phyloP scores from a whole-genome alignment of 1,284 basidiomycete genomes.

The Chalciporus sp. region DNA sequence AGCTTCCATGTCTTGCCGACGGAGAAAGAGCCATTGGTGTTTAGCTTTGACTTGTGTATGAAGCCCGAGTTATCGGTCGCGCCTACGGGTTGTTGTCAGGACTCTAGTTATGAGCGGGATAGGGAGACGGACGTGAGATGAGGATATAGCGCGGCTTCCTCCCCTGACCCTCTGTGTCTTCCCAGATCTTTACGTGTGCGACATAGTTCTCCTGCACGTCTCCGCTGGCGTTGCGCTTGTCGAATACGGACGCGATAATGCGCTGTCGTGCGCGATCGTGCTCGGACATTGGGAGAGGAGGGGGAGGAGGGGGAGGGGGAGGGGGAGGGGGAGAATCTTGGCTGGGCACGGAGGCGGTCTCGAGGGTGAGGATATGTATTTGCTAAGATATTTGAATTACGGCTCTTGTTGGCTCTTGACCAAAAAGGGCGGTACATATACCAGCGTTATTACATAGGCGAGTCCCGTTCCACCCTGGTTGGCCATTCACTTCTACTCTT shows the following conservation, averaged over 20 bases:
- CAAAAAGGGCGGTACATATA: conserved; percentile 7
- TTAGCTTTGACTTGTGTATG: conserved; percentile 95
- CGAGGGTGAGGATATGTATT: too few species aligned
- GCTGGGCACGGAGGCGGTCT: background rate
- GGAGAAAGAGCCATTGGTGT: conserved; percentile 93
- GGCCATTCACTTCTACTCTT: background rate
- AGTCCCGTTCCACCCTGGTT: background rate
- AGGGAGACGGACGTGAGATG: conserved; percentile 71
- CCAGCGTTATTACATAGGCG: conserved; percentile 3
- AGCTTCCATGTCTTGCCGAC: conserved; percentile 98
- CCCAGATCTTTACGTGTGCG: conserved; percentile 88
- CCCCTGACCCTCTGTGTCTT: conserved; percentile 72
- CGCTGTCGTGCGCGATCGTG: conserved; percentile 55
- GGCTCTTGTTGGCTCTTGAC: background rate
- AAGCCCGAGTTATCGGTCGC: conserved; percentile 66
- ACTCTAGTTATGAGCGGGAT: conserved; percentile 15
- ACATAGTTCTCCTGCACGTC: conserved; percentile 78
- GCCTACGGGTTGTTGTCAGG: conserved; percentile 45
- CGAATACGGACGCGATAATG: conserved; percentile 85
- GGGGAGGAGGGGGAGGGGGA: too few species aligned
- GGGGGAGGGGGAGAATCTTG: too few species aligned
- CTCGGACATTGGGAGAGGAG: conserved; percentile 53
- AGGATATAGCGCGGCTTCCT: conserved; percentile 86
- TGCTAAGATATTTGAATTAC: too few species aligned
- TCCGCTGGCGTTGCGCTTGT: conserved; percentile 63